Base-by-base conservation (phyloP, 2,329 filamentous ascomycete species). In the Exophiala viscosa region DNA sequence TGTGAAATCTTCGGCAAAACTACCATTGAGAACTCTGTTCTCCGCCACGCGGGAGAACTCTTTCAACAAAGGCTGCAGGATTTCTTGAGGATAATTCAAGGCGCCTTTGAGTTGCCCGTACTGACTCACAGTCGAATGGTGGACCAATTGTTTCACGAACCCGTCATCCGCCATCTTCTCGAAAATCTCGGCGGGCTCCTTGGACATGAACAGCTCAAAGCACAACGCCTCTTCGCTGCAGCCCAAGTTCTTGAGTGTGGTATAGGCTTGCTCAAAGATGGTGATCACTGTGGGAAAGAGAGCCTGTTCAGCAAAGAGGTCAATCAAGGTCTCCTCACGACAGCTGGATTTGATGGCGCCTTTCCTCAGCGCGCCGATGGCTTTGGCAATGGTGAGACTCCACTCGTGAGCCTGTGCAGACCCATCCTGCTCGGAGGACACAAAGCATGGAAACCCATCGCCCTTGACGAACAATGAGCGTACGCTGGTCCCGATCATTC, bases 41-140 rank as follows among this genome's bases (percentile, higher is more conserved):
- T 59, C 53, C 36, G 56, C 54, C 17, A 55, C 55, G 1, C 52
- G 40, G 40, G 54, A 36, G 36, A 58, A 54, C 15, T 58, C 52
- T 68, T 32, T 72, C 69, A 5, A 67, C 69, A 45, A 62, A 62
- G 8, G 67, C 67, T 43, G 62, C 62, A 34, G 69, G 68, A 32
- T 69, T 68, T 17, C 58, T 64, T 5, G 62, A 62, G 51, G 65
- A 70, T 36, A 62, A 5, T 46, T 34, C 20, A 46, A 20, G 4
- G 44, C 44, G 2, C 60, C 59, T 31, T 58, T 60, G n/a, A 62
- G 50, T 47, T 62, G 60, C 10, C 60, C 60, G 38, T 62, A 62
- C 49, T 62, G 58, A 44, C 60, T 62, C 8, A 62, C 60, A 35
- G 51, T 55, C 33, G 53, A 58, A 31, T 62, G 60, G 15, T 55